These are phyloP conservation scores for Linderniella brevidens DNA, from an alignment of 257 asterid species.

Conservation along the genomic window DNA sequence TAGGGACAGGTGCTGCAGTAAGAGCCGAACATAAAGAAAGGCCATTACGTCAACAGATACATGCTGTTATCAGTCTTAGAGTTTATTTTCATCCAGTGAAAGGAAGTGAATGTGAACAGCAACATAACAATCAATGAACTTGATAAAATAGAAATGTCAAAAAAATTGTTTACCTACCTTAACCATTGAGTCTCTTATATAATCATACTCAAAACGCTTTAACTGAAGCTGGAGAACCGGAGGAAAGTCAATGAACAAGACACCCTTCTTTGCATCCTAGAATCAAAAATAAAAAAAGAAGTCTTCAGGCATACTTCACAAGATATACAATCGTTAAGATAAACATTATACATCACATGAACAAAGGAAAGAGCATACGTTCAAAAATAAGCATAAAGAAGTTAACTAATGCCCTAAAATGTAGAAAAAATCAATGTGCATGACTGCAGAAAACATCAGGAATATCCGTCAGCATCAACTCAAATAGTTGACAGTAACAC, in stretches of 20 bases:
- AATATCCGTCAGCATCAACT: no score
- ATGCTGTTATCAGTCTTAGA: no score
- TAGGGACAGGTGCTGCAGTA: no score
- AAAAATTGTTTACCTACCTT: slow-evolving; percentile 42
- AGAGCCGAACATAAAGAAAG: no score
- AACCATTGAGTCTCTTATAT: slow-evolving; percentile 89
- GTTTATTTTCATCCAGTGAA: no score
- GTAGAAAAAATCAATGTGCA: no score
- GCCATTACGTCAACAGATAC: no score
- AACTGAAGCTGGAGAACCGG: slow-evolving; percentile 99
- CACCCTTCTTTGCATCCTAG: slow-evolving; percentile 98
- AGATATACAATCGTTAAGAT: slow-evolving; percentile 4
- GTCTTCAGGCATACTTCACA: slow-evolving; percentile 11
- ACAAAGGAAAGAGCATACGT: no score
- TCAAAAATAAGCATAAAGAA: no score
- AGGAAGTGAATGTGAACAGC: background rate
- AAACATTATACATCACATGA: background rate
- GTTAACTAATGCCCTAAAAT: no score
- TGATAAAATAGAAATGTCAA: background rate
- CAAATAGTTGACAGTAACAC: no score
- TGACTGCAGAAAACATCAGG: no score
- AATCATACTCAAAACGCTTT: slow-evolving; percentile 95
- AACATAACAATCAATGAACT: background rate
- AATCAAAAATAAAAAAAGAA: slow-evolving; percentile 11
- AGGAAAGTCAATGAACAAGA: slow-evolving; percentile 86